Evolutionary conservation across 2,329 filamentous ascomycete species (phyloP).

Genomic region (Colletotrichum sp.): DNA sequence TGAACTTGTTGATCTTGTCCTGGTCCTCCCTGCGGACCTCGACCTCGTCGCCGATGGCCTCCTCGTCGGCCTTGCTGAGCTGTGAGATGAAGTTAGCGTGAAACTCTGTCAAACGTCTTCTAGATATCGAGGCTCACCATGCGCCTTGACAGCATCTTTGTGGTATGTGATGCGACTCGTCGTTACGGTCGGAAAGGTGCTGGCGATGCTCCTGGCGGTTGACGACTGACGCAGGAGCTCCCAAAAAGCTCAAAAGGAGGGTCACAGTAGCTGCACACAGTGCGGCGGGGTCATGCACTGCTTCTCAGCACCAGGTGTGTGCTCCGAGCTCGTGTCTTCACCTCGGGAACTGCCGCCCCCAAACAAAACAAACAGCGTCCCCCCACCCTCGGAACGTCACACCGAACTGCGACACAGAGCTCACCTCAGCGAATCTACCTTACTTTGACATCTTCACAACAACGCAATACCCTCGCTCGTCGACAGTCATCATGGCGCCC

Average conservation of each 20-base stretch:
- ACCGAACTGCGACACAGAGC: neutral
- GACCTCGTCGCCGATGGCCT: slow-evolving; percentile 77
- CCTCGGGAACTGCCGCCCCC: slow-evolving; percentile 11
- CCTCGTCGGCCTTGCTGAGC: slow-evolving; percentile 95
- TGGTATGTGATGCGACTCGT: neutral
- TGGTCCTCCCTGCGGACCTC: slow-evolving; percentile 97
- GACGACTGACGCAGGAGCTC: neutral
- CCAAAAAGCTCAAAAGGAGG: slow-evolving; percentile 22
- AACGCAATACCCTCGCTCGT: neutral
- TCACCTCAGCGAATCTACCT: neutral
- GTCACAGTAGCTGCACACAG: slow-evolving; percentile 3
- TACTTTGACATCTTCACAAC: neutral
- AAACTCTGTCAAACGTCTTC: neutral
- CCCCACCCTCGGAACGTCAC: slow-evolving; percentile 9
- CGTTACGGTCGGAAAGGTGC: neutral
- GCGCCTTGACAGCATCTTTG: slow-evolving; percentile 58
- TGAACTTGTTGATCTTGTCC: slow-evolving; percentile 99
- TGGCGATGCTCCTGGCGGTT: neutral
- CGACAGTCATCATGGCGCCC: slow-evolving; percentile 54
- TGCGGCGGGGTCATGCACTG: neutral
- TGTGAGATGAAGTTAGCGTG: slow-evolving; percentile 40
- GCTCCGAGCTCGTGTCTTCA: neutral
- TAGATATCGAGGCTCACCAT: slow-evolving; percentile 52
- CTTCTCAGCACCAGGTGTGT: neutral
- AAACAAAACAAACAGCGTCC: slow-evolving; percentile 6